Evolutionary conservation across 1,284 basidiomycete species (phyloP), one percentile per base, ranked within the genome.

Genomic region (Ustilago hordei): DNA sequence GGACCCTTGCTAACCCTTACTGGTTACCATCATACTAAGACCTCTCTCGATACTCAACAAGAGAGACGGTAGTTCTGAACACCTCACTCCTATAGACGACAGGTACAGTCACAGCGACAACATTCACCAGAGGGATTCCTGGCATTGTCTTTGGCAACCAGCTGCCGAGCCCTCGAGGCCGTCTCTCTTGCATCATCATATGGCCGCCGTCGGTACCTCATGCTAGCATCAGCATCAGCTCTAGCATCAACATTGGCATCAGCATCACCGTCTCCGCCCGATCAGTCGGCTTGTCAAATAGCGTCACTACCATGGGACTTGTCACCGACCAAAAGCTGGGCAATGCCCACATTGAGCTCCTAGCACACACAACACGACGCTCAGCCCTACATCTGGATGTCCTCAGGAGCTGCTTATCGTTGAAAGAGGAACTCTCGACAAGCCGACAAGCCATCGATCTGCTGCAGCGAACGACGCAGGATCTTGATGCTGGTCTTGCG

Each of bases 381-480:
- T 72, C 69, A 34, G 74, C 69, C 3, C 41, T 78, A 12, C 45
- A 68, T 23, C 38, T 78, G 43, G 71, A 78, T 39, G 12, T 78
- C 2, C 31, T 55, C 34, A 31, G 55, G 12, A 68, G 61, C 61
- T 78, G 67, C 28, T n/a, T 19, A 15, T 23, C 47, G 3, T 48
- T 78, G 58, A 43, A 9, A 8, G 38, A 59, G 11, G 69, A 66
- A 57, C 35, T 75, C n/a, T 53, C 58, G 19, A 53, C 55, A 9
- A 32, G 48, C 9, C 9, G 50, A 8, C 55, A 60, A 4, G 55
- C 62, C 12, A 15, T 52, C 4, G 35, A 19, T 0, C 9, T 53
- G 9, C 47, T 66, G 4, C 39, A 45, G 15, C 13, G 48, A 8
- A 48, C 57, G 1, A 32, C 56, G 17, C n/a, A 61, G 17, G 45